A percentile compares a stretch with the other conserved stretches of the same genome.
Evolutionary conservation across 2,329 filamentous ascomycete genomes (phyloP).

Genomic region (Leptographium radiaticola): DNA sequence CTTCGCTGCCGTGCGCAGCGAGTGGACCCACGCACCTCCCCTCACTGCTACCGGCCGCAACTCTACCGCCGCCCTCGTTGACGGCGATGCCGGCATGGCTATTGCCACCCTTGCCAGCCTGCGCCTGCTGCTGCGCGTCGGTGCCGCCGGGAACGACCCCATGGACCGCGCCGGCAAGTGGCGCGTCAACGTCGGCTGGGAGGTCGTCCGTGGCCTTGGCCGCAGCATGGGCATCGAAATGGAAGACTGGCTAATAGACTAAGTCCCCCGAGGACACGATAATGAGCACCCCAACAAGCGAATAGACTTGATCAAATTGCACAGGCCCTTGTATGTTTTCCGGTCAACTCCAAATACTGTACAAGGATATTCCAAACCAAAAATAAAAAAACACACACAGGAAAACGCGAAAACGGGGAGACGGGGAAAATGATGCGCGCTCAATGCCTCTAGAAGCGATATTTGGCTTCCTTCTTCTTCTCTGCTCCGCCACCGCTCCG

Average conservation of each 20-base stretch:
- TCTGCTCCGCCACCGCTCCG: constrained; percentile 26
- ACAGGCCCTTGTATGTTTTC: neutral
- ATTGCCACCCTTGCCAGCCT: constrained; percentile 63
- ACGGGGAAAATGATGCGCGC: no score
- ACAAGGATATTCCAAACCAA: neutral
- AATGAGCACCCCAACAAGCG: no score
- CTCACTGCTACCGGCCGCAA: constrained; percentile 9
- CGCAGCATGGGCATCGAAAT: constrained; percentile 66
- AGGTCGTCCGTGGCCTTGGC: constrained; percentile 57
- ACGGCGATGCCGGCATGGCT: constrained; percentile 47
- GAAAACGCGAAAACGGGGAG: neutral
- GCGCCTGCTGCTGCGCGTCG: constrained; percentile 54
- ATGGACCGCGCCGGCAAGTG: constrained; percentile 61
- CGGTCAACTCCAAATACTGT: neutral
- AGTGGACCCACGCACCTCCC: constrained; percentile 31
- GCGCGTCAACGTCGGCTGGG: constrained; percentile 70
- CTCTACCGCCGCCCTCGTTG: constrained; percentile 22
- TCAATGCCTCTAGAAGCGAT: constrained; percentile 26
- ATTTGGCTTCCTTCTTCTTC: constrained; percentile 46
- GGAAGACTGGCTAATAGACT: constrained; percentile 64
- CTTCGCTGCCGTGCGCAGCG: constrained; percentile 50
- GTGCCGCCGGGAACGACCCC: constrained; percentile 40
- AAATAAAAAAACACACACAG: neutral
- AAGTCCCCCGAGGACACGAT: neutral
- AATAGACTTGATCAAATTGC: no score